Conservation (phyloP, 1,284 basidiomycete genomes). For the Marasmius tenuissimus region DNA sequence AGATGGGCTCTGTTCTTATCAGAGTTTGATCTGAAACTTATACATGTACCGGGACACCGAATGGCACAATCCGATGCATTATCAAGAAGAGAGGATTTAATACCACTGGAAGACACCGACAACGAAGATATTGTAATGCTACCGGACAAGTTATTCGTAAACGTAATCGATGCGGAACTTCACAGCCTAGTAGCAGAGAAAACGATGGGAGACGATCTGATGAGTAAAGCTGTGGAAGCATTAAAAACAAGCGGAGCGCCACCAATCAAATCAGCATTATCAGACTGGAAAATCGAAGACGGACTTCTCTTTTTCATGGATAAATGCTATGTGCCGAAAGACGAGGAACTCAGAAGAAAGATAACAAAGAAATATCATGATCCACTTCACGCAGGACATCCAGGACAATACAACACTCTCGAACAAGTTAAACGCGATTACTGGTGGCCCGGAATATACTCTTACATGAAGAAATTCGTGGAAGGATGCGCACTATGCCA, state of each 20-base stretch:
- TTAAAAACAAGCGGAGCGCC: not conserved
- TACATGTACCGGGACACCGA: not conserved
- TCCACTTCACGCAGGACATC: not conserved
- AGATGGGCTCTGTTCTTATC: slow-evolving; percentile 33
- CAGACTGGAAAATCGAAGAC: not conserved
- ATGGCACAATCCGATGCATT: slow-evolving; percentile 16
- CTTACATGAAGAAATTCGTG: too few relatives aligned
- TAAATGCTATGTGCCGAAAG: not conserved
- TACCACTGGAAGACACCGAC: slow-evolving; percentile 14
- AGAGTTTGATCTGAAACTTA: slow-evolving; percentile 27
- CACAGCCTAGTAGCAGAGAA: not conserved
- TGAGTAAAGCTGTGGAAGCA: not conserved
- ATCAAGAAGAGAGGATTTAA: slow-evolving; percentile 17
- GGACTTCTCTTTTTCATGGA: not conserved
- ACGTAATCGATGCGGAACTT: slow-evolving; percentile 10
- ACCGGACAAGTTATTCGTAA: slow-evolving; percentile 15
- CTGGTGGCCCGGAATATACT: too few relatives aligned
- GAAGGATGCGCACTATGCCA: too few relatives aligned
- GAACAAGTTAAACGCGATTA: too few relatives aligned
- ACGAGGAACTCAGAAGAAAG: not conserved
- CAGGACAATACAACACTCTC: not conserved
- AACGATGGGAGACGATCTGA: not conserved
- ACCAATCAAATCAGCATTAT: not conserved
- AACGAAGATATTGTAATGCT: slow-evolving; percentile 16
- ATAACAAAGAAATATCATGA: not conserved